These are phyloP conservation scores for Fusarium sp. DNA, from an alignment of 2,329 filamentous ascomycete species.

Conservation along the genomic window DNA sequence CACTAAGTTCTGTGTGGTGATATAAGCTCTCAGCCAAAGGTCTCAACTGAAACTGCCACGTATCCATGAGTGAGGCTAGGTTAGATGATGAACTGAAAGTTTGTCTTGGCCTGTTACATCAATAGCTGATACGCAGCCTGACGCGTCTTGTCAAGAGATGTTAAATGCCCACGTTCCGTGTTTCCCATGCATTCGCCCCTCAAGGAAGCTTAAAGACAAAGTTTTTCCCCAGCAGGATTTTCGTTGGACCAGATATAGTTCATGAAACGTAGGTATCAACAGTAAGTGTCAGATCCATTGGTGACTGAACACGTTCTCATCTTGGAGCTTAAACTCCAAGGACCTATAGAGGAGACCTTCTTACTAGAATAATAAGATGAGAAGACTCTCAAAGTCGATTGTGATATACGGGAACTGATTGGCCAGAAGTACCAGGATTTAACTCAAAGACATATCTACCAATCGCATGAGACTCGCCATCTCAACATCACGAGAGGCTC, in stretches of 20 bases:
- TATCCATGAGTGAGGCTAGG: too few relatives aligned
- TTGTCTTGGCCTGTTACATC: rapidly evolving
- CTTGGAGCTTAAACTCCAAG: background rate
- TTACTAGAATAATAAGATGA: too few relatives aligned
- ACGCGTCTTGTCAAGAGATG: rapidly evolving
- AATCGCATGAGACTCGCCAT: background rate
- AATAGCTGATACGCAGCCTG: too few relatives aligned
- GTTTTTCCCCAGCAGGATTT: rapidly evolving
- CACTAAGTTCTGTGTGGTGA: too few relatives aligned
- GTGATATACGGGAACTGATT: background rate
- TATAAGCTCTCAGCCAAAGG: too few relatives aligned
- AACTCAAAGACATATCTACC: rapidly evolving
- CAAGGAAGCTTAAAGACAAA: rapidly evolving
- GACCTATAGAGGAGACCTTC: rapidly evolving
- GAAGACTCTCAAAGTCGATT: too few relatives aligned
- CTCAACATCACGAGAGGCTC: rapidly evolving
- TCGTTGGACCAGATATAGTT: background rate
- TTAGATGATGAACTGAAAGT: rapidly evolving
- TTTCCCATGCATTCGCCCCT: background rate
- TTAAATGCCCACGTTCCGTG: rapidly evolving
- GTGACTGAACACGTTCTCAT: background rate
- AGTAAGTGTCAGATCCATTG: rapidly evolving
- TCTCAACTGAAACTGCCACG: too few relatives aligned
- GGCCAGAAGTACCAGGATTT: background rate
- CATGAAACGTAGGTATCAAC: rapidly evolving